Conservation (phyloP, 2,329 filamentous ascomycete genomes). For the Xenoacremonium recifei region DNA sequence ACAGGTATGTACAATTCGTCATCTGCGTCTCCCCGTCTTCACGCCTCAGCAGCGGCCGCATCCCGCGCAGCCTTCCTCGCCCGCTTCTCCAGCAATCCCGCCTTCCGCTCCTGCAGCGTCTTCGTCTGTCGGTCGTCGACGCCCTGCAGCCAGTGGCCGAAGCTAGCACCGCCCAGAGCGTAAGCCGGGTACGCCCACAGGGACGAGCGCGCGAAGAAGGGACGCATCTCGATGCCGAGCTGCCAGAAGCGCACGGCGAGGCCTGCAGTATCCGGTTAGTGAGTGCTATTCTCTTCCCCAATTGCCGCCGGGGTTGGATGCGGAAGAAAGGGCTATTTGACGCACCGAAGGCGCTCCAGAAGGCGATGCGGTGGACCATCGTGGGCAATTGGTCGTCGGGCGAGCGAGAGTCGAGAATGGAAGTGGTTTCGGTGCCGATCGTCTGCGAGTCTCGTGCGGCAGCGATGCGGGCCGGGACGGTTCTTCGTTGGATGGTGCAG, state of each 20-base stretch:
- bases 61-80: conserved; percentile 57
- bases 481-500: conserved; percentile 20
- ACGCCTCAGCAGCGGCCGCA: conserved; percentile 27
- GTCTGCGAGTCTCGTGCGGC: conserved; percentile 17
- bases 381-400: conserved; percentile 31
- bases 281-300: too few species aligned
- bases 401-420: conserved; percentile 10
- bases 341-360: conserved; percentile 95
- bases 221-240: conserved; percentile 97
- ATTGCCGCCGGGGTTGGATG: too few species aligned
- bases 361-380: conserved; percentile 67
- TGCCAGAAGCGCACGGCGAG: conserved; percentile 92
- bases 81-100: conserved; percentile 83
- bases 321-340: too few species aligned
- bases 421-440: conserved; percentile 14
- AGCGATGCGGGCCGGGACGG: conserved; percentile 11
- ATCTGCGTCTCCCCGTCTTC: conserved; percentile 7
- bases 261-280: conserved; percentile 67
- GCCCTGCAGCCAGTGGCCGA: conserved; percentile 95
- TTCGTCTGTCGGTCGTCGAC: conserved; percentile 81
- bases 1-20: too few species aligned
- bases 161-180: conserved; percentile 79
- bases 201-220: conserved; percentile 79
- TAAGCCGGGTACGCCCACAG: conserved; percentile 93
- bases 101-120: conserved; percentile 75